A percentile compares a stretch with the other conserved stretches of the same genome.
Conservation (phyloP, 371 early-diverging fungal species). For the Rhizopus microsporus region DNA sequence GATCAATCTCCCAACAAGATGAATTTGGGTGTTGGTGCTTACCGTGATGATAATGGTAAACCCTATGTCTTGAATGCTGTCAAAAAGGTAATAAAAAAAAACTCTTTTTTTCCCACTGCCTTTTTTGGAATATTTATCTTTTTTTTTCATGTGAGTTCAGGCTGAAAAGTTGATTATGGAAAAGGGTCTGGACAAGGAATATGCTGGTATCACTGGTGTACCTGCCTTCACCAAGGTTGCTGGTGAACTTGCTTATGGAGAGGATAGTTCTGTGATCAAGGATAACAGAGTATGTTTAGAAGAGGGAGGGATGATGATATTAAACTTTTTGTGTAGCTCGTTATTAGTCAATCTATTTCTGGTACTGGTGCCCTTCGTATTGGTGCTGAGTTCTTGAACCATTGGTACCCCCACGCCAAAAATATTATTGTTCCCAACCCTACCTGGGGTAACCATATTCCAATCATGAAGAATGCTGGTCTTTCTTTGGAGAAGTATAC, state of each 20-base stretch:
- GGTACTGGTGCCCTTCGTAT: conserved; percentile 98
- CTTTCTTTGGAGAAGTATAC: conserved; percentile 86
- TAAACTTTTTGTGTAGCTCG: conserved; percentile 52
- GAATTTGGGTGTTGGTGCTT: conserved; percentile 98
- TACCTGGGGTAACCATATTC: conserved; percentile 97
- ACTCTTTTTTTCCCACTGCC: too few species aligned
- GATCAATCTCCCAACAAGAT: conserved; percentile 91
- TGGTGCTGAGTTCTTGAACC: conserved; percentile 88
- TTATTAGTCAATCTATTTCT: conserved; percentile 92
- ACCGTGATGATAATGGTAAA: conserved; percentile 93
- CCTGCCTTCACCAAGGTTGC: conserved; percentile 83
- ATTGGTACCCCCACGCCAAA: conserved; percentile 85
- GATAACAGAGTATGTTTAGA: conserved; percentile 64
- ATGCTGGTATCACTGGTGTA: conserved; percentile 94
- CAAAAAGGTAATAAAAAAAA: conserved; percentile 62
- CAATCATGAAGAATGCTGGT: conserved; percentile 92
- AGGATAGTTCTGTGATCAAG: conserved; percentile 67
- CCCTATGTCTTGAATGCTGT: conserved; percentile 91
- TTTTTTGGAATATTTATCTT: conserved; percentile 8
- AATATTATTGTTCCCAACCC: conserved; percentile 93
- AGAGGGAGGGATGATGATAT: too few species aligned
- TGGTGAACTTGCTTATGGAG: conserved; percentile 88
- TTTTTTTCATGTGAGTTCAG: conserved; percentile 30
- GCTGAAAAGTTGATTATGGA: conserved; percentile 80
- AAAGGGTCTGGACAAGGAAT: conserved; percentile 89